Conservation (phyloP, 2,329 filamentous ascomycete genomes). For the Arachnomyces sp. region DNA sequence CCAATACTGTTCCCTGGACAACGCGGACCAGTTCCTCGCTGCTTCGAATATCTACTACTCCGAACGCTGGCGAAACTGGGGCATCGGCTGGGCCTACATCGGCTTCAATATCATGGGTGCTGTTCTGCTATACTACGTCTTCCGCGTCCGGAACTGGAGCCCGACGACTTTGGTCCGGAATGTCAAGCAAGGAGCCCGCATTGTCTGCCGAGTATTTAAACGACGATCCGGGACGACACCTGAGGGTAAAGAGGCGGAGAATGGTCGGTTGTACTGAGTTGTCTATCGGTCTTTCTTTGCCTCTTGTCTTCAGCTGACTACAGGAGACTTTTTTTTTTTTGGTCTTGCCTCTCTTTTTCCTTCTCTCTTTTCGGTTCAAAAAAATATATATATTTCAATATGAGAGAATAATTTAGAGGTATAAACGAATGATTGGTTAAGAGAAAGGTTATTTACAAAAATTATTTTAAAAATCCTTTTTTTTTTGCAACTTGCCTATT, state of each 20-base stretch:
- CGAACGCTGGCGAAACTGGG: conserved; percentile 63
- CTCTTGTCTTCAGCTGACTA: too few species aligned
- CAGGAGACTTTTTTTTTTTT: too few species aligned
- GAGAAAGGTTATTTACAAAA: too few species aligned
- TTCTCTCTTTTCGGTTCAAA: too few species aligned
- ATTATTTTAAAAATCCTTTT: too few species aligned
- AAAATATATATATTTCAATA: too few species aligned
- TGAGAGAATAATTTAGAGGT: too few species aligned
- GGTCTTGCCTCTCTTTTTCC: too few species aligned
- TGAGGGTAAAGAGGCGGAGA: conserved; percentile 23
- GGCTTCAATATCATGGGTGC: conserved; percentile 52
- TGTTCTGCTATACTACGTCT: conserved; percentile 47
- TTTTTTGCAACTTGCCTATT: too few species aligned
- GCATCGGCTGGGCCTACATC: conserved; percentile 54
- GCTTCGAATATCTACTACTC: conserved; percentile 46
- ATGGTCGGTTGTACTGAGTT: conserved; percentile 19
- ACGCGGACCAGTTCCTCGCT: conserved; percentile 36
- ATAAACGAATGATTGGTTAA: too few species aligned
- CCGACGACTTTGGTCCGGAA: conserved; percentile 22
- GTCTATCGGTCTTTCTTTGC: too few species aligned
- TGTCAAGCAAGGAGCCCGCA: conserved; percentile 13
- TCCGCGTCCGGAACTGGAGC: conserved; percentile 38
- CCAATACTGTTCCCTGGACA: conserved; percentile 37
- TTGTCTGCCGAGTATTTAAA: conserved; percentile 26
- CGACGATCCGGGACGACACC: conserved; percentile 24